Evolutionary conservation across 2,329 filamentous ascomycete species (phyloP).

Genomic region (Drechslerella stenobrocha): DNA sequence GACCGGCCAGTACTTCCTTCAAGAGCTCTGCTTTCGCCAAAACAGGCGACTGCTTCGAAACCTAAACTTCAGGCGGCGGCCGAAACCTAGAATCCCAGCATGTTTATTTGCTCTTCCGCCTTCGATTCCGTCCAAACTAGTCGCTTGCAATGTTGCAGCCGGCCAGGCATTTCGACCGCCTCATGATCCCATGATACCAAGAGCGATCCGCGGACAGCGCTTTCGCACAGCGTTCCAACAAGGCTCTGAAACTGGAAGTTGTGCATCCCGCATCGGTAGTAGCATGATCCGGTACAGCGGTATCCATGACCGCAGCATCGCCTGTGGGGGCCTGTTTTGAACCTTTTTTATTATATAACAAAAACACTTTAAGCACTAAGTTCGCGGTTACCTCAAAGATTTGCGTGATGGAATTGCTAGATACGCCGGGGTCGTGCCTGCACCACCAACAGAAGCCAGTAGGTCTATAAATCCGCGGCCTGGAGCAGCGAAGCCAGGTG

Average conservation of each 20-base stretch:
- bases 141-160: constrained; percentile 7
- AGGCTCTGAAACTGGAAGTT: constrained; percentile 46
- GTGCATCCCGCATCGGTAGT: constrained; percentile 17
- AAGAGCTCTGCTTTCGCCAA: constrained; percentile 39
- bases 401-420: constrained; percentile 44
- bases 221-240: constrained; percentile 20
- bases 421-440: too few relatives aligned
- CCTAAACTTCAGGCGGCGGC: constrained; percentile 21
- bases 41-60: constrained; percentile 40
- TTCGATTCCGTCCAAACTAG: constrained; percentile 20
- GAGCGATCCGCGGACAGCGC: constrained; percentile 30
- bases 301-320: constrained; percentile 8
- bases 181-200: constrained; percentile 37
- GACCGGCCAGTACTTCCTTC: constrained; percentile 13
- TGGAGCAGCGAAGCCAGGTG: neutral
- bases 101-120: constrained; percentile 38
- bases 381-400: constrained; percentile 46
- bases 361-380: too few relatives aligned
- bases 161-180: constrained; percentile 8
- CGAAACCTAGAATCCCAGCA: constrained; percentile 25
- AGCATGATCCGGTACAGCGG: constrained; percentile 24
- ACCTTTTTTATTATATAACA: constrained; percentile 30
- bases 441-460: too few relatives aligned
- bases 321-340: constrained; percentile 25
- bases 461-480: too few relatives aligned